Evolutionary conservation across 306 rosid species (phyloP).

Genomic region (Prunus persica): DNA sequence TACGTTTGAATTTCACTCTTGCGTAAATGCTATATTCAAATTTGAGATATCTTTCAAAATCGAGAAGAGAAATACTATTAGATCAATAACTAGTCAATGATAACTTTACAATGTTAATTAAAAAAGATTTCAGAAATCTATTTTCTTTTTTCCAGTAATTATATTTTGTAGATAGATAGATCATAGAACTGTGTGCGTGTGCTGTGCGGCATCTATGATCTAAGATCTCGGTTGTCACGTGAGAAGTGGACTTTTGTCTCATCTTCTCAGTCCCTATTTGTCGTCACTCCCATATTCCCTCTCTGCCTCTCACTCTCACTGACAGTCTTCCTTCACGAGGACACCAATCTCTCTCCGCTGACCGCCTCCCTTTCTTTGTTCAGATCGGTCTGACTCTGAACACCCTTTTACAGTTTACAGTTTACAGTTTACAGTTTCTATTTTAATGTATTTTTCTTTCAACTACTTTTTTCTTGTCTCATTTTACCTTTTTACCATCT

Average conservation of each 20-base stretch:
- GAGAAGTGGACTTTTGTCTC: conserved; percentile 9
- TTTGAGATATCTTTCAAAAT: fast-evolving
- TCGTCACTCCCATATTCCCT: background rate
- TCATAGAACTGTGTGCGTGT: background rate
- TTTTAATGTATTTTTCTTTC: background rate
- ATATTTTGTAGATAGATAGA: background rate
- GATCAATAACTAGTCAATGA: too few relatives aligned
- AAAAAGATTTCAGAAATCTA: too few relatives aligned
- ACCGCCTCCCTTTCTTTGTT: background rate
- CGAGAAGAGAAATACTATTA: fast-evolving
- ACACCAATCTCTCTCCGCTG: background rate
- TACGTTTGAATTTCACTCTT: too few relatives aligned
- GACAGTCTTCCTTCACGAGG: conserved; percentile 1
- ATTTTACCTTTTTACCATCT: background rate
- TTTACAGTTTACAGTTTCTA: background rate
- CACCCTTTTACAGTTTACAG: background rate
- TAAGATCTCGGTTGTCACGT: conserved; percentile 10
- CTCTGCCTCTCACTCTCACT: background rate
- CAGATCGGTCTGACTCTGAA: background rate
- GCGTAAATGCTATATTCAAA: fast-evolving
- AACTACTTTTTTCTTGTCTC: too few relatives aligned
- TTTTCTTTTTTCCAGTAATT: background rate
- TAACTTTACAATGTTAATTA: too few relatives aligned
- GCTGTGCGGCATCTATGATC: background rate
- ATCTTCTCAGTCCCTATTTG: background rate